These are phyloP conservation scores for Poa annua DNA, from an alignment of 176 grass and related monocot species.

Conservation along the genomic window DNA sequence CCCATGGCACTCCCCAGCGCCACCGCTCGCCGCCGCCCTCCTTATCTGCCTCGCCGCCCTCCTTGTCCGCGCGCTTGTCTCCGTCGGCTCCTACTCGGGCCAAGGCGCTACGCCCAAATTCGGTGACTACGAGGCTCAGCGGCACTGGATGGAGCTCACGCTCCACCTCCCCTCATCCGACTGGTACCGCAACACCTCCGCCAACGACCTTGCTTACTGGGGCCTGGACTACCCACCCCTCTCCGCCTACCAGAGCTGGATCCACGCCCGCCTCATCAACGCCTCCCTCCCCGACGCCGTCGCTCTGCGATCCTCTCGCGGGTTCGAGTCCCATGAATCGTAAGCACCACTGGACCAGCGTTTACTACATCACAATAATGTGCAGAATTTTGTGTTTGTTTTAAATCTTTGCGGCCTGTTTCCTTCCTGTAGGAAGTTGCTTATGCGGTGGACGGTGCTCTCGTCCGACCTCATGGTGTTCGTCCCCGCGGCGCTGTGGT, in stretches of 20 bases:
- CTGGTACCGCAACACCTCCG: conserved; percentile 89
- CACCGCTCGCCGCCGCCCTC: conserved; percentile 44
- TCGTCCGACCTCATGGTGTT: conserved; percentile 75
- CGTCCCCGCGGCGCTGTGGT: conserved; percentile 74
- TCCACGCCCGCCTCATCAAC: conserved; percentile 77
- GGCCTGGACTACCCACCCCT: conserved; percentile 97
- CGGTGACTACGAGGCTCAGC: conserved; percentile 97
- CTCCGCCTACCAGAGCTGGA: conserved; percentile 92
- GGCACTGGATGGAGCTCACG: conserved; percentile 99
- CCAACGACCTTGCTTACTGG: conserved; percentile 88
- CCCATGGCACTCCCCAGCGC: conserved; percentile 46
- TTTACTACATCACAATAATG: neutral
- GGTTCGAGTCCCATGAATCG: conserved; percentile 77
- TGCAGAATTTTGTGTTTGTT: neutral
- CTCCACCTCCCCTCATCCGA: conserved; percentile 67
- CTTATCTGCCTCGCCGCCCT: conserved; percentile 69
- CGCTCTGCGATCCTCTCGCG: conserved; percentile 69
- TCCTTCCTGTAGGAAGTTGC: conserved; percentile 63
- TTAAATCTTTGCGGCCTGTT: conserved; percentile 31
- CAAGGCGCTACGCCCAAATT: conserved; percentile 69
- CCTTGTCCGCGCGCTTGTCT: conserved; percentile 79
- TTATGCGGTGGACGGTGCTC: conserved; percentile 90
- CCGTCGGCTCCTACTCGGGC: conserved; percentile 84
- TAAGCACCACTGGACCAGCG: conserved; percentile 22
- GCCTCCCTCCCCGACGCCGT: conserved; percentile 70